Percentiles rank a stretch among this genome's conserved stretches.
Conservation (phyloP, 352 stramenopile species). For the Thraustotheca clavata region DNA sequence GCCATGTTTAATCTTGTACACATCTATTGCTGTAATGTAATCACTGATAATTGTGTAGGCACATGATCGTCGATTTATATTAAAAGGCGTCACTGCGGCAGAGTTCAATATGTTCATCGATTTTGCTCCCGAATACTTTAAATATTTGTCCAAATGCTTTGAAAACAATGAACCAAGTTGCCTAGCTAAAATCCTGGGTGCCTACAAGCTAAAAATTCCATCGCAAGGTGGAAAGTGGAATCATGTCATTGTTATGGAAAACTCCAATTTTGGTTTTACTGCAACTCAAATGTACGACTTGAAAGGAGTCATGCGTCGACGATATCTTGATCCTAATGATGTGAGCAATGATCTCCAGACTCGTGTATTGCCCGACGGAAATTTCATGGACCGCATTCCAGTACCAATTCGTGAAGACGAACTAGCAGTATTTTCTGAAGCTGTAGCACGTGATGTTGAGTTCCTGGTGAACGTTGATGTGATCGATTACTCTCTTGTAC, state of each 20-base stretch:
- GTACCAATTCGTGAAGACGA: constrained; percentile 62
- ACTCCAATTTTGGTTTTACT: constrained; percentile 69
- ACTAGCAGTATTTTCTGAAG: constrained; percentile 46
- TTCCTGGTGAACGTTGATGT: constrained; percentile 68
- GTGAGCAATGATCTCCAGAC: constrained; percentile 26
- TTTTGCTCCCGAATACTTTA: constrained; percentile 83
- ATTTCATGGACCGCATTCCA: constrained; percentile 70
- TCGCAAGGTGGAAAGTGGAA: constrained; percentile 51
- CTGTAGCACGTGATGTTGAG: constrained; percentile 66
- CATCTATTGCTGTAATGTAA: constrained; percentile 5
- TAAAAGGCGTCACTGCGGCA: constrained; percentile 78
- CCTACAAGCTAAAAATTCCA: constrained; percentile 48
- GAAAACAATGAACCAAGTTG: constrained; percentile 48
- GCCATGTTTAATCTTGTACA: constrained; percentile 79
- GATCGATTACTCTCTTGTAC: constrained; percentile 81
- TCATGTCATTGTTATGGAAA: constrained; percentile 84
- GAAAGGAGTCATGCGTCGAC: constrained; percentile 71
- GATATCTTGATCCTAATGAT: constrained; percentile 24
- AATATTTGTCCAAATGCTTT: constrained; percentile 66
- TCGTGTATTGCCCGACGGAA: constrained; percentile 72
- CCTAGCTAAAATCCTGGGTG: constrained; percentile 77
- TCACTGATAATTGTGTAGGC: constrained; percentile 32
- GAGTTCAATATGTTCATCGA: constrained; percentile 89
- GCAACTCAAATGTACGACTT: constrained; percentile 80
- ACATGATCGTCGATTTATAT: constrained; percentile 73